A percentile compares a stretch with the other conserved stretches of the same genome.
Evolutionary conservation across 495 filamentous ascomycete species (phyloP).

Genomic region (Glarea lozoyensis): DNA sequence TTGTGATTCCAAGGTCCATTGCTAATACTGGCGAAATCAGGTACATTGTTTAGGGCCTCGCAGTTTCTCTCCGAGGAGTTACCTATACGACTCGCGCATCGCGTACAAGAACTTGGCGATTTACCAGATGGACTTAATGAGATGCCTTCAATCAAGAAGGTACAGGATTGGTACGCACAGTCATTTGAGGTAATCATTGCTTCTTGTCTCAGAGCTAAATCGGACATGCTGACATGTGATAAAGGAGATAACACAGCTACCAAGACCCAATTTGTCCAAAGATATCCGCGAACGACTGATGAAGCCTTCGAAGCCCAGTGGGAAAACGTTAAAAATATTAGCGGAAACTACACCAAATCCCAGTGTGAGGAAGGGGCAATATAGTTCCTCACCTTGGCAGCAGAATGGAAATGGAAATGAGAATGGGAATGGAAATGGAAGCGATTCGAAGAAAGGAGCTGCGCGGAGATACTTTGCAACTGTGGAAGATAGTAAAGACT

Average conservation of each 20-base stretch:
- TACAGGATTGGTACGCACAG: conserved; percentile 97
- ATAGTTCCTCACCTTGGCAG: conserved; percentile 58
- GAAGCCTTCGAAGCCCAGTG: conserved; percentile 56
- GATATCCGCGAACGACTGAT: conserved; percentile 75
- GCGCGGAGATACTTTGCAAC: conserved; percentile 80
- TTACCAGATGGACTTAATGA: conserved; percentile 96
- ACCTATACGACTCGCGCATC: conserved; percentile 90
- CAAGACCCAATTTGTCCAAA: conserved; percentile 63
- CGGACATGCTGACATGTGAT: conserved; percentile 26
- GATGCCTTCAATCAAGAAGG: conserved; percentile 93
- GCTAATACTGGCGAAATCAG: no score
- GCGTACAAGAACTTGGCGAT: conserved; percentile 84
- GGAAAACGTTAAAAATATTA: conserved; percentile 53
- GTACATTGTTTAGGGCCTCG: conserved; percentile 92
- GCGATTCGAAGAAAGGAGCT: conserved; percentile 43
- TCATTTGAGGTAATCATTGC: conserved; percentile 76
- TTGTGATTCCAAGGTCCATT: no score
- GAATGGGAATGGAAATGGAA: conserved; percentile 40
- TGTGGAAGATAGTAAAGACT: conserved; percentile 78
- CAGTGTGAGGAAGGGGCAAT: conserved; percentile 79
- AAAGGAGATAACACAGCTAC: conserved; percentile 83
- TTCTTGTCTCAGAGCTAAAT: background rate
- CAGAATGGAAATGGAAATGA: conserved; percentile 27
- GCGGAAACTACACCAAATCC: conserved; percentile 83
- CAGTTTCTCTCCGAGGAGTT: conserved; percentile 98